Evolutionary conservation across 306 rosid genomes (phyloP).

Genomic region (Vicia sativa): DNA sequence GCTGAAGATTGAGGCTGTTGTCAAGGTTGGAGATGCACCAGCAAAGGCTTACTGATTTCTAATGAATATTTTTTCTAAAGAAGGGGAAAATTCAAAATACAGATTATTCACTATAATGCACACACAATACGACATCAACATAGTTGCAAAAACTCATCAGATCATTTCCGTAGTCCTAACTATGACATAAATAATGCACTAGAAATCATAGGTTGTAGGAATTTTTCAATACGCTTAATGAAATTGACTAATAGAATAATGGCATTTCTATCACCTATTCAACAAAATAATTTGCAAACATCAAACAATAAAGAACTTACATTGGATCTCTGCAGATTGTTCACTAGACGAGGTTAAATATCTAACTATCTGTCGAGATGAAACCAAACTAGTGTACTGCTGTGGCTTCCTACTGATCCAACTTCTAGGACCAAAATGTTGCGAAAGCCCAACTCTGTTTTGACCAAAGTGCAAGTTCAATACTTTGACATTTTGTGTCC

Average conservation of each 20-base stretch:
- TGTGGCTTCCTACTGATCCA: slow-evolving; percentile 55
- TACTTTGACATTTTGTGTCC: slow-evolving; percentile 51
- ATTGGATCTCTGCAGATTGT: slow-evolving; percentile 43
- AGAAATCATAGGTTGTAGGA: not conserved
- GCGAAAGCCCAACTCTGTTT: slow-evolving; percentile 45
- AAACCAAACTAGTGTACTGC: slow-evolving; percentile 47
- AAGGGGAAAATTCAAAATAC: too few species aligned
- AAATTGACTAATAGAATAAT: not conserved
- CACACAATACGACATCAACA: not conserved
- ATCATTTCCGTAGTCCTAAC: not conserved
- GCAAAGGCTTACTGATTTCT: too few species aligned
- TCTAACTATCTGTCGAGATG: slow-evolving; percentile 44
- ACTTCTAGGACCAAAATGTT: slow-evolving; percentile 51
- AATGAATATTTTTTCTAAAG: too few species aligned
- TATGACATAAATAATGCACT: not conserved
- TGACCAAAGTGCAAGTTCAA: slow-evolving; percentile 49
- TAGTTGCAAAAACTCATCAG: not conserved
- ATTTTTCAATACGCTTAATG: slow-evolving; percentile 1
- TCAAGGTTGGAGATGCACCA: too few species aligned
- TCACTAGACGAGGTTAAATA: slow-evolving; percentile 31
- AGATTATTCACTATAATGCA: not conserved
- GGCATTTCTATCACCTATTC: not conserved
- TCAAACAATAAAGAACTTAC: slow-evolving; percentile 46
- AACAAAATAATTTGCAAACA: too few species aligned
- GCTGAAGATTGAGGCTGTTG: not conserved